Evolutionary conservation across 768 basidiomycete species (phyloP), one percentile per base, ranked within the genome.

Genomic region (Serendipita sp.): DNA sequence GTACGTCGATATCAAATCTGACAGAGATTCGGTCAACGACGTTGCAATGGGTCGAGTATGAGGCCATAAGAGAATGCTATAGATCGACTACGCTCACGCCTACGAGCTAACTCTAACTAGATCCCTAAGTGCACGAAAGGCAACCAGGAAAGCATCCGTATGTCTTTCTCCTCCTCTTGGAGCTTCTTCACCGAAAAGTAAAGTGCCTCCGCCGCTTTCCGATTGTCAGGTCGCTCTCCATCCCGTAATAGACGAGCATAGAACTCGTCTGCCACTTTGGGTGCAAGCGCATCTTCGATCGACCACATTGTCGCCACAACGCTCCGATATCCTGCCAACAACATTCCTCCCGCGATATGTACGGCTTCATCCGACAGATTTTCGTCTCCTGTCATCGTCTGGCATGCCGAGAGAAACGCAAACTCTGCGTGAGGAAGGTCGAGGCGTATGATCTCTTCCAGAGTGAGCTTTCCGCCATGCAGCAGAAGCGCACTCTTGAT

Each of bases 321-420:
- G 5, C 72, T 69, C 3, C 64, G 48, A 53, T 69, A 75, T 3
- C 74, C 74, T 0, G 69, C 70, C 37, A 70, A 65, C 53, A 76
- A 66, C 74, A 79, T 75, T 2, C 75, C 77, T 1, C 74, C 76
- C 0, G 79, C 75, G 1, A 80, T 66, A 69, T 79, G 77, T 5
- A 79, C 67, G 0, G 71, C 73, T 63, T 78, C 77, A 3, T 76
- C 72, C 0, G 72, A 63, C 1, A 73, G 72, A 62, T 65, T 72
- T 69, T 68, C 55, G 31, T 72, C 70, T 1, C 77, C 75, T 44
- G 66, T 72, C 0, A 76, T 76, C 3, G 75, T 79, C 64, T 80
- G 72, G 64, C 79, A 80, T 0, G 79, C 79, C 3, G 78, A 78
- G 2, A 80, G 73, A 67, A 79, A 77, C 0, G 75, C 79, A 46